phyloP scores from a whole-genome alignment of 495 filamentous ascomycete species.

The Aspergillus biplanus region DNA sequence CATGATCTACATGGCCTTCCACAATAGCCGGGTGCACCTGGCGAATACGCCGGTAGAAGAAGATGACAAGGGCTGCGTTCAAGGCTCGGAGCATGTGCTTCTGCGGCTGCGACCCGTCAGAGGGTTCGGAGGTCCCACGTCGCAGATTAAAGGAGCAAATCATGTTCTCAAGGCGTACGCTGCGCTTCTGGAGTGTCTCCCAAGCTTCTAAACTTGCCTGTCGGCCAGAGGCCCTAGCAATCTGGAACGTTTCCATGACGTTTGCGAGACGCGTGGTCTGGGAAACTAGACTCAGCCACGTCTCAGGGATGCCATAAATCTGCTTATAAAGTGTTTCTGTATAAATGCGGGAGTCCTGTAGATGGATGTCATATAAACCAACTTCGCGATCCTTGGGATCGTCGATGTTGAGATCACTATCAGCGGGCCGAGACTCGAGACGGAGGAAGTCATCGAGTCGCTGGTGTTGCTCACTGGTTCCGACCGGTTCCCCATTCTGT shows the following conservation, averaged over 20 bases:
- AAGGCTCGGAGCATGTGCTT: conserved; percentile 34
- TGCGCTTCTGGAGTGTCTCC: conserved; percentile 38
- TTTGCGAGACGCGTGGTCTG: conserved; percentile 42
- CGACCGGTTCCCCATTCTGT: background rate
- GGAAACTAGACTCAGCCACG: conserved; percentile 41
- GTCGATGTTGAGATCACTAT: conserved; percentile 41
- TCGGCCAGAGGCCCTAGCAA: conserved; percentile 18
- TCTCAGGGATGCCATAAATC: conserved; percentile 41
- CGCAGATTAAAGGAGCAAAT: conserved; percentile 35
- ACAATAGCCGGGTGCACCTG: conserved; percentile 36
- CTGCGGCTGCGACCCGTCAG: conserved; percentile 24
- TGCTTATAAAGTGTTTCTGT: conserved; percentile 37
- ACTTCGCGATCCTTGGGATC: conserved; percentile 35
- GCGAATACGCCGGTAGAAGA: conserved; percentile 39
- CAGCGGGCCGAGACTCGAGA: conserved; percentile 33
- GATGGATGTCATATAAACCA: conserved; percentile 37
- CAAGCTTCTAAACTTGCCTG: conserved; percentile 29
- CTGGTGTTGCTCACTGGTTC: background rate
- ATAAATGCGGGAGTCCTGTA: conserved; percentile 39
- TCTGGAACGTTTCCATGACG: conserved; percentile 33
- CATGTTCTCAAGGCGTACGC: conserved; percentile 38
- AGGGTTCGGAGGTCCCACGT: conserved; percentile 16
- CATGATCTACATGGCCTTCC: conserved; percentile 38
- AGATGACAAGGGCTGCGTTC: conserved; percentile 37
- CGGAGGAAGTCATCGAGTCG: conserved; percentile 41